These are phyloP conservation scores for Entomophthora muscae DNA, from an alignment of 371 early-diverging fungal species.

Conservation along the genomic window DNA sequence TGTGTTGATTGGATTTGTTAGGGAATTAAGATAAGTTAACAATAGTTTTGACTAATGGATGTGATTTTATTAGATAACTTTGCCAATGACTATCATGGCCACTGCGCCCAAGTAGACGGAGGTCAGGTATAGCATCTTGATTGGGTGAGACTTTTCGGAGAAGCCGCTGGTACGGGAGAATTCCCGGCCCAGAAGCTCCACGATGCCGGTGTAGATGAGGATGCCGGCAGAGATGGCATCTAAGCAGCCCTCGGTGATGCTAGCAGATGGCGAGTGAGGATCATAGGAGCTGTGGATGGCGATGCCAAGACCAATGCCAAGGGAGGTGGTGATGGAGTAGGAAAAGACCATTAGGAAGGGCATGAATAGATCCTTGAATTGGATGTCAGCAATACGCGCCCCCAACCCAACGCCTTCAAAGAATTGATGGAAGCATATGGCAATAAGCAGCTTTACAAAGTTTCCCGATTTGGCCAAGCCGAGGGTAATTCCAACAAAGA, in stretches of 20 bases:
- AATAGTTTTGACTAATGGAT: no score
- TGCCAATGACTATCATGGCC: conserved; percentile 56
- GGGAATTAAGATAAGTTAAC: no score
- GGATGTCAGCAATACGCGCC: conserved; percentile 38
- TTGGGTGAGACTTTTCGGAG: conserved; percentile 16
- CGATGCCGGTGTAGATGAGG: conserved; percentile 52
- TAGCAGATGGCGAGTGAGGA: conserved; percentile 25
- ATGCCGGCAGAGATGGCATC: conserved; percentile 65
- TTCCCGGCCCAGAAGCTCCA: conserved; percentile 49
- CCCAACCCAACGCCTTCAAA: conserved; percentile 80
- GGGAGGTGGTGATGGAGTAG: conserved; percentile 43
- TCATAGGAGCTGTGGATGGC: conserved; percentile 36
- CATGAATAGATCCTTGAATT: conserved; percentile 12
- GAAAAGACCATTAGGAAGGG: conserved; percentile 21
- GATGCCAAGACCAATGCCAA: conserved; percentile 65
- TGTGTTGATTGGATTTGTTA: no score
- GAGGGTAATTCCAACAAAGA: conserved; percentile 70
- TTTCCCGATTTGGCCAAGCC: conserved; percentile 40
- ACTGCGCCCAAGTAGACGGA: conserved; percentile 45
- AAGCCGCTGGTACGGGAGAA: conserved; percentile 35
- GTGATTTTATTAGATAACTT: no score
- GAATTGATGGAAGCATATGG: conserved; percentile 78
- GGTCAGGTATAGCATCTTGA: conserved; percentile 26
- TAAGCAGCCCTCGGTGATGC: conserved; percentile 51
- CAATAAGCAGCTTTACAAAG: conserved; percentile 52